Base-by-base conservation (phyloP, 345 rosid species). In the Litchi chinensis region DNA sequence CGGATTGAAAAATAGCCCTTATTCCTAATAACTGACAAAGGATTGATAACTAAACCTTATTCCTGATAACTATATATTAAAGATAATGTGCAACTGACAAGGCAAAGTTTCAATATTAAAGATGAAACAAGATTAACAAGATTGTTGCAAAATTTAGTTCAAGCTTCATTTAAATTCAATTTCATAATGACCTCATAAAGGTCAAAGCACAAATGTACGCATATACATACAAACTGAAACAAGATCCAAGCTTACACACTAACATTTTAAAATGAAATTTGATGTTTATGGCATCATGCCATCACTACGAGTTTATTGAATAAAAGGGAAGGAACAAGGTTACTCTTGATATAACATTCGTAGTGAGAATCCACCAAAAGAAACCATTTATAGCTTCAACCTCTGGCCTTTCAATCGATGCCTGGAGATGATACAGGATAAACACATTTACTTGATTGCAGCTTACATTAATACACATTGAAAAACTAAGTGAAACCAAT, bases 271-370 rank as follows among this genome's bases (percentile, higher is more conserved):
- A 43, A 44, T 1, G 52, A 18, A 63, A 10, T 52, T 56, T 41
- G 39, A 43, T 12, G 46, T 60, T 44, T 21, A 64, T 28, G 18
- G 5, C n/a, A 62, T n/a, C 16, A 64, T 22, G 65, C 63, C 76
- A 43, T 40, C 70, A 39, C 70, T 28, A 37, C 3, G 40, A 32
- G 44, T 72, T 81, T 84, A 76, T 81, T 84, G 13, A 73, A 65
- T n/a, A 5, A 15, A 73, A 39, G 57, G 52, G 50, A 64, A 43
- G 37, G 18, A 46, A 64, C 40, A 64, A 41, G 21, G 54, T 66
- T 16, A 12, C 6, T 59, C 75, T 62, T 65, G 44, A 56, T 32
- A 56, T 32, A 18, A 13, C 54, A 18, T 62, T 54, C 26, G 16
- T 28, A 56, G 37, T 10, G 28, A 7, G 12, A 22, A 15, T 44